Conservation (phyloP, 352 stramenopile genomes). For the Phytophthora constricta region DNA sequence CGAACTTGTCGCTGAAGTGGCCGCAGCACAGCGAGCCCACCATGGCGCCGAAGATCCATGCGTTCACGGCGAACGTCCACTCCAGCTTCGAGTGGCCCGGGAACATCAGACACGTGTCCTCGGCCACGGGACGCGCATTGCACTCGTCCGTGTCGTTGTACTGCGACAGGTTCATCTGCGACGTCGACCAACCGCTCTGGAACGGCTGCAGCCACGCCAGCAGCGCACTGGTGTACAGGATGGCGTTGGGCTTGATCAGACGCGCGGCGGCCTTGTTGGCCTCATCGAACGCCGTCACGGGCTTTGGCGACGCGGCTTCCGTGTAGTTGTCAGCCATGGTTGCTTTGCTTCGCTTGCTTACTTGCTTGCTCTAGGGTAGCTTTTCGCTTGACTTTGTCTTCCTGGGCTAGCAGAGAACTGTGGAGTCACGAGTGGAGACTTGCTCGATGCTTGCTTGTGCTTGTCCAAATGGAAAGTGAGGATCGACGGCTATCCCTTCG, state of each 20-base stretch:
- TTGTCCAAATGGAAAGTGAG: constrained; percentile 31
- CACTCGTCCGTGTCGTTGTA: constrained; percentile 15
- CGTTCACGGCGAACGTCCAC: constrained; percentile 10
- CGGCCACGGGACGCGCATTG: constrained; percentile 16
- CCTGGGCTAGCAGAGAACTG: not conserved
- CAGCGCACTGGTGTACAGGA: constrained; percentile 1
- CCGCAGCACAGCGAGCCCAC: constrained; percentile 2
- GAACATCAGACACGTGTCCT: constrained; percentile 23
- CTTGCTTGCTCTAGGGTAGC: not conserved
- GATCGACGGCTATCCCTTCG: not conserved
- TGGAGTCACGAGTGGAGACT: constrained; percentile 4
- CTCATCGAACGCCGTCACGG: constrained; percentile 20
- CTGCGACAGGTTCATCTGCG: constrained; percentile 6
- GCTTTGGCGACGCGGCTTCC: constrained; percentile 9
- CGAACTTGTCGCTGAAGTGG: constrained; percentile 4
- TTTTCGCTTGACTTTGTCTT: too few species aligned
- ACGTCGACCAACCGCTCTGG: constrained; percentile 3
- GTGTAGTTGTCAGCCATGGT: constrained; percentile 12
- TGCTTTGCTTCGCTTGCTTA: not conserved
- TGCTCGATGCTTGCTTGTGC: constrained; percentile 27
- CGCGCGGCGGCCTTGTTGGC: constrained; percentile 24
- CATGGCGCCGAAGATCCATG: constrained; percentile 4
- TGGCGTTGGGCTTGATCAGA: constrained; percentile 1
- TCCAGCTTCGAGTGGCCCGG: constrained; percentile 16
- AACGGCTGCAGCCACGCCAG: not conserved